Base-by-base conservation (phyloP, 2,329 filamentous ascomycete genomes). In the Periconia sp. region DNA sequence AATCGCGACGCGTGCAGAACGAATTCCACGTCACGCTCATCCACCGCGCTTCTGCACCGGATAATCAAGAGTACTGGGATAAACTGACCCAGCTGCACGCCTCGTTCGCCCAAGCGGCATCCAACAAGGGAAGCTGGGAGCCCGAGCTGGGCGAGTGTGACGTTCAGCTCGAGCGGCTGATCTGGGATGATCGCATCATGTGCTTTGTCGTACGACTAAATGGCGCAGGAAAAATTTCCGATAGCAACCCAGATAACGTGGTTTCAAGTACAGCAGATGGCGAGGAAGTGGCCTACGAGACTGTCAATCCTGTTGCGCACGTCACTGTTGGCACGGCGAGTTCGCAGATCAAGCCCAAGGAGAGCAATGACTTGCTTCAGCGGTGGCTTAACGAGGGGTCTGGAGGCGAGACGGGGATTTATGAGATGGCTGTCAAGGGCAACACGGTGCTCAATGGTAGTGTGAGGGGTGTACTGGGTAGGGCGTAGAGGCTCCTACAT, bases 1-100 rank as follows among this genome's bases (percentile, higher is more conserved):
- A 87, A 55, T 80, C 78, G 2, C 80, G 86, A 15, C 88, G 94
- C 40, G 73, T 97, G 5, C 92, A 97, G 69, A 65, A 79, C n/a
- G 79, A 85, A 28, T 99, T 97, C 68, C 94, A 99, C 66, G 89
- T 99, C 44, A 99, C 94, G 0, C 80, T 99, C 26, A 90, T 96
- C 68, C 94, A 99, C 70, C 85, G 86, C 33, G 84, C 86, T 9
- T 76, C 75, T 3, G 74, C 82, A 8, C 76, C 77, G 28, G 72
- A 85, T 21, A 71, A 85, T 51, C 80, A 85, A 0, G 81, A 86
- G 7, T 76, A 92, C 40, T 99, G 94, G 94, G 73, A 86, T 40
- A 80, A 78, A 41, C 92, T 96, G 56, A 68, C 66, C 4, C 73
- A 79, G n/a, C 70, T 88, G 1, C 83, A 88, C 56, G 63, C 39